Percentiles rank a stretch among this genome's conserved stretches.
Evolutionary conservation across 495 filamentous ascomycete species (phyloP).

Genomic region (Neurospora tetrasperma): DNA sequence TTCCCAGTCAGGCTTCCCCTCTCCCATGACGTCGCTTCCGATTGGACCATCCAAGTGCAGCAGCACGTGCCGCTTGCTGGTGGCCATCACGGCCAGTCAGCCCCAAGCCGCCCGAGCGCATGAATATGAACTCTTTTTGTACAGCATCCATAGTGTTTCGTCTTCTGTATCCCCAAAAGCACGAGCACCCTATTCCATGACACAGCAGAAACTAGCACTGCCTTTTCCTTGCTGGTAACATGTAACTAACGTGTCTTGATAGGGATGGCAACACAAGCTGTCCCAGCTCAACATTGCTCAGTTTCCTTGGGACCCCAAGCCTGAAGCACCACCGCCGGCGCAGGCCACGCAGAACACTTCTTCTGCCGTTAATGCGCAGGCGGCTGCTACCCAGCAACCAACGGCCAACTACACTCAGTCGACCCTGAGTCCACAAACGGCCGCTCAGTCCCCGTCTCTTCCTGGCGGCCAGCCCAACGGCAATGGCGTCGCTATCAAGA

Average conservation of each 20-base stretch:
- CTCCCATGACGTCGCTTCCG: constrained; percentile 16
- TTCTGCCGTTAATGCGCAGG: constrained; percentile 32
- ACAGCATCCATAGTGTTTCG: neutral
- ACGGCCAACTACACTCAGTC: constrained; percentile 25
- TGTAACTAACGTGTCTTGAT: constrained; percentile 12
- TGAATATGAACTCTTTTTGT: neutral
- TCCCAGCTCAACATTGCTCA: constrained; percentile 68
- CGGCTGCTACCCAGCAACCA: constrained; percentile 25
- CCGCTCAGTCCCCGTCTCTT: constrained; percentile 32
- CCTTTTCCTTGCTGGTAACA: neutral
- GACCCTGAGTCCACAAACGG: constrained; percentile 25
- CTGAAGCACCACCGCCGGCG: constrained; percentile 36
- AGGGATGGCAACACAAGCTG: constrained; percentile 92
- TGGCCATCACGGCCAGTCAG: neutral
- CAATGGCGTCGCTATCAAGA: constrained; percentile 54
- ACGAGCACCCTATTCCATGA: neutral
- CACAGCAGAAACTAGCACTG: neutral
- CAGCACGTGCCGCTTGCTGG: constrained; percentile 21
- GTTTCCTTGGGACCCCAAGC: constrained; percentile 92
- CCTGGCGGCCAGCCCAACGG: constrained; percentile 19
- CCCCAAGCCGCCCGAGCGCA: neutral
- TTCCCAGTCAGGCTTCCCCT: constrained; percentile 6
- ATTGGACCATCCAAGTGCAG: constrained; percentile 13
- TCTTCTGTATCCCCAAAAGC: neutral
- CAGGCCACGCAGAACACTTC: constrained; percentile 22